These are phyloP conservation scores for Mallotus japonicus DNA, from an alignment of 441 rosid genomes.

Conservation along the genomic window DNA sequence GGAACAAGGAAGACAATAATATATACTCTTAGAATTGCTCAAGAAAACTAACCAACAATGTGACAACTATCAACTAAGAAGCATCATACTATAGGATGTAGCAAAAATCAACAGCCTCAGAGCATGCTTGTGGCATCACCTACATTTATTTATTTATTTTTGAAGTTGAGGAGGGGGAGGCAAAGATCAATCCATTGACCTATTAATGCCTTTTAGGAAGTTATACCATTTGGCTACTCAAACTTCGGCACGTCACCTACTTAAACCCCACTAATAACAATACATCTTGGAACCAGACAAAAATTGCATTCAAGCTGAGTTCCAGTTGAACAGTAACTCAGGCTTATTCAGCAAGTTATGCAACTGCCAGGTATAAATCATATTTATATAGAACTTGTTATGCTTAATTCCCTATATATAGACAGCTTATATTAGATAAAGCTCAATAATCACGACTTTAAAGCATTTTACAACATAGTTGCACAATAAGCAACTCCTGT, in stretches of 20 bases:
- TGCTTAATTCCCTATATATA: no score
- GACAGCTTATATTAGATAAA: constrained; percentile 7
- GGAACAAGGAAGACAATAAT: constrained; percentile 5
- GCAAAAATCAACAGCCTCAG: not conserved
- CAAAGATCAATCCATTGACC: no score
- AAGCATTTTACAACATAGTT: not conserved
- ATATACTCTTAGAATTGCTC: not conserved
- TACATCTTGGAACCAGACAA: not conserved
- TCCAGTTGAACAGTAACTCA: not conserved
- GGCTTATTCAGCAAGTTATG: not conserved
- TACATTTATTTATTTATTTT: no score
- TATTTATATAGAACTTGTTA: not conserved
- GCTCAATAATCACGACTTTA: not conserved
- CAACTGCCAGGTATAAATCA: not conserved
- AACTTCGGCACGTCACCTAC: not conserved
- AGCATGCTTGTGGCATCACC: no score
- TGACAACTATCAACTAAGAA: not conserved
- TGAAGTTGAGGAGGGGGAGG: no score
- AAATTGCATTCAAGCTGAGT: no score
- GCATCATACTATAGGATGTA: not conserved
- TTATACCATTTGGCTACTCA: no score
- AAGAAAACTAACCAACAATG: not conserved
- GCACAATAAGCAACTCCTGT: not conserved
- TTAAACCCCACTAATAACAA: not conserved
- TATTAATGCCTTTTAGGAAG: no score